A percentile compares a stretch with the other conserved stretches of the same genome.
These are phyloP conservation scores for Cryptococcus depauperatus DNA, from an alignment of 1,284 basidiomycete genomes.

Conservation along the genomic window DNA sequence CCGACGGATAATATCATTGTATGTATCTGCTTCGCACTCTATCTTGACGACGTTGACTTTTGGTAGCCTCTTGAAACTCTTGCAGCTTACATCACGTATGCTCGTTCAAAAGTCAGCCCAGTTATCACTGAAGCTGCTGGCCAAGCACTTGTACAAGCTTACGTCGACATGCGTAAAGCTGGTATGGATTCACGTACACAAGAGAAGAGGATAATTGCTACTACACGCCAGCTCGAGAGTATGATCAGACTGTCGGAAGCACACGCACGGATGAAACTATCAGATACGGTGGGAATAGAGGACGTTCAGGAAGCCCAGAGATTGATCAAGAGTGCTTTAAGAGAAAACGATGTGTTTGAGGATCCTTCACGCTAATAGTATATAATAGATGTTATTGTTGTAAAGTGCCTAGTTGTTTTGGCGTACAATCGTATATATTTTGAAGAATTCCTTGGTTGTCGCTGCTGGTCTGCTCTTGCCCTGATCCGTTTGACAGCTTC, in stretches of 20 bases:
- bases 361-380: too few species aligned
- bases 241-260: slow-evolving; percentile 98
- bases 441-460: too few species aligned
- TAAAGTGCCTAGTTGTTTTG: too few species aligned
- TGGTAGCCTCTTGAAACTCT: slow-evolving; percentile 74
- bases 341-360: slow-evolving; percentile 75
- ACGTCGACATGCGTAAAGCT: slow-evolving; percentile 88
- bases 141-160: slow-evolving; percentile 73
- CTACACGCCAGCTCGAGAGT: slow-evolving; percentile 90
- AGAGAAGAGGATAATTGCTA: slow-evolving; percentile 94
- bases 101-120: slow-evolving; percentile 79
- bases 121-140: slow-evolving; percentile 81
- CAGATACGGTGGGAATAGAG: slow-evolving; percentile 67
- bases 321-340: slow-evolving; percentile 90
- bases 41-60: background rate
- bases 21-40: slow-evolving; percentile 32
- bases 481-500: too few species aligned
- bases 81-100: slow-evolving; percentile 90
- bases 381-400: too few species aligned
- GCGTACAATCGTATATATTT: too few species aligned
- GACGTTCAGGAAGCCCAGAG: slow-evolving; percentile 89
- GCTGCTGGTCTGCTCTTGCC: too few species aligned
- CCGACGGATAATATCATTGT: slow-evolving; percentile 70
- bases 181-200: slow-evolving; percentile 77
- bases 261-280: slow-evolving; percentile 91